phyloP scores from a whole-genome alignment of 140 eudicot species.

The Anethum foeniculum region DNA sequence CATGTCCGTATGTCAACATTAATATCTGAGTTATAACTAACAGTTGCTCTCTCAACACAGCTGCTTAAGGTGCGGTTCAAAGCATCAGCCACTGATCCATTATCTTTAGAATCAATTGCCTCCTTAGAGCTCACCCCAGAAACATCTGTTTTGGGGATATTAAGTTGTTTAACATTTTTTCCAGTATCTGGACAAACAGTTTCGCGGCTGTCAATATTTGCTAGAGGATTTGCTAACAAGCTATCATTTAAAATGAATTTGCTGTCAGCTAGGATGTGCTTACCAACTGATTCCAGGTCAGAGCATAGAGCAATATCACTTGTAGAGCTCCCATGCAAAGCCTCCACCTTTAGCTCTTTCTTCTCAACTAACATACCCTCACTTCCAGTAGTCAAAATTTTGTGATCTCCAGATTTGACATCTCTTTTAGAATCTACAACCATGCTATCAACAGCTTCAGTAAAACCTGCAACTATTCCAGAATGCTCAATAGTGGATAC shows the following conservation, averaged over 20 bases:
- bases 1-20: neutral
- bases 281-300: neutral
- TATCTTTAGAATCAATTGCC: neutral
- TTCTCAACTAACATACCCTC: neutral
- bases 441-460: constrained; percentile 1
- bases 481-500: neutral
- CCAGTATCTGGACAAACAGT: neutral
- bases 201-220: neutral
- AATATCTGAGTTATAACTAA: neutral
- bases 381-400: neutral
- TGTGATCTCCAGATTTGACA: neutral
- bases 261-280: neutral
- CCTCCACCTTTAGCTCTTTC: neutral
- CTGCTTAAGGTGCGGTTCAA: neutral
- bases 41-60: neutral
- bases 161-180: neutral
- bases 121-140: neutral
- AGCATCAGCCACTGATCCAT: constrained; percentile 1
- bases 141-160: neutral
- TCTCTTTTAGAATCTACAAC: neutral
- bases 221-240: neutral
- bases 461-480: neutral
- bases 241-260: neutral
- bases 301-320: neutral
- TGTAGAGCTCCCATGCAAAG: neutral